Percentiles rank a stretch among this genome's conserved stretches.
phyloP scores from a whole-genome alignment of 192 early-diverging fungal species.

The Coemansia sp. region DNA sequence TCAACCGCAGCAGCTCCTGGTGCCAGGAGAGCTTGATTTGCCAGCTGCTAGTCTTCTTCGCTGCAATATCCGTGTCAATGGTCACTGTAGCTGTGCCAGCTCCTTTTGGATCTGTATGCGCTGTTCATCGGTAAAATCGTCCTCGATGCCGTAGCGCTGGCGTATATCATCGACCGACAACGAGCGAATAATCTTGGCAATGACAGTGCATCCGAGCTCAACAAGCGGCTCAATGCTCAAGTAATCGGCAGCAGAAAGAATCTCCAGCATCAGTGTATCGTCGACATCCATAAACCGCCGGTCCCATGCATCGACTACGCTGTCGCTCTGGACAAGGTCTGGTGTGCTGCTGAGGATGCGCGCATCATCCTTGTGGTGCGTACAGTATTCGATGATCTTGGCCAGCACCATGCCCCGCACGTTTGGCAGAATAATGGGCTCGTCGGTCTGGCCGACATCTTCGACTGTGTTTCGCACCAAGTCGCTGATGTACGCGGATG shows the following conservation, averaged over 20 bases:
- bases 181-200: slow-evolving; percentile 93
- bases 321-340: slow-evolving; percentile 53
- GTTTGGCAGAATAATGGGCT: slow-evolving; percentile 69
- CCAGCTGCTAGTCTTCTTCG: too few species aligned
- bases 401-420: slow-evolving; percentile 64
- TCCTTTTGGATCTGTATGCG: slow-evolving; percentile 79
- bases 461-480: slow-evolving; percentile 75
- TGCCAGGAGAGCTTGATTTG: too few species aligned
- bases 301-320: slow-evolving; percentile 75
- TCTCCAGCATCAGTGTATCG: slow-evolving; percentile 67
- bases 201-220: slow-evolving; percentile 90
- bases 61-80: too few species aligned
- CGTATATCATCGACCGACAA: slow-evolving; percentile 88
- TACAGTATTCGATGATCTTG: slow-evolving; percentile 77
- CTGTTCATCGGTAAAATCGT: slow-evolving; percentile 94
- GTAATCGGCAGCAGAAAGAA: slow-evolving; percentile 79
- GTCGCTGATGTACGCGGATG: slow-evolving; percentile 64
- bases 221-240: slow-evolving; percentile 90
- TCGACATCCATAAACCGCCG: slow-evolving; percentile 67
- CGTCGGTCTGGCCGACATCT: slow-evolving; percentile 61
- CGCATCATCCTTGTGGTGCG: slow-evolving; percentile 71
- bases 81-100: slow-evolving; percentile 57
- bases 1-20: too few species aligned
- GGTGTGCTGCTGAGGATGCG: slow-evolving; percentile 25
- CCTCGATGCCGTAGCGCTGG: slow-evolving; percentile 86